Evolutionary conservation across 768 basidiomycete genomes (phyloP).

Genomic region (Leccinum boreale): DNA sequence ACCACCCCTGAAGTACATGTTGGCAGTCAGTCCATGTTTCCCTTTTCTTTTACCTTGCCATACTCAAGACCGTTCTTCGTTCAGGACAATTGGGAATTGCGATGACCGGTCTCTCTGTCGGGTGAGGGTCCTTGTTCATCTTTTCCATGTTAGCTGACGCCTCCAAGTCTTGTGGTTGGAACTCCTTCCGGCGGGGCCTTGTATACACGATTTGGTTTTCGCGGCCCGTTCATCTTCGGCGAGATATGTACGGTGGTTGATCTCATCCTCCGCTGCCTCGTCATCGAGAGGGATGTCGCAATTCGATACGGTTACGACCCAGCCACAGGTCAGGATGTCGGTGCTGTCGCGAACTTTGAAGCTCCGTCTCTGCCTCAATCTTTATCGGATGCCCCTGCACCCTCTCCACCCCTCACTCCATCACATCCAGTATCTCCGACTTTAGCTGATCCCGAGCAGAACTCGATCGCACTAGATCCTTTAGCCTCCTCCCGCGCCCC

Average conservation of each 20-base stretch:
- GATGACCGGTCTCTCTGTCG: conserved; percentile 55
- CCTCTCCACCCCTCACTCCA: not conserved
- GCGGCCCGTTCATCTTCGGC: conserved; percentile 57
- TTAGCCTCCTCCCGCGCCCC: not conserved
- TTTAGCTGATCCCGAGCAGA: not conserved
- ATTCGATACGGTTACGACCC: conserved; percentile 47
- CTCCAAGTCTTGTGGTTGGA: conserved; percentile 46
- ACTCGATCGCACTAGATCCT: not conserved
- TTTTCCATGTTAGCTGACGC: not conserved
- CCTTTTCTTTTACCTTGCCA: not conserved
- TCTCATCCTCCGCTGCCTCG: conserved; percentile 49
- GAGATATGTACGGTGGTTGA: conserved; percentile 46
- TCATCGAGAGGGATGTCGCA: conserved; percentile 56
- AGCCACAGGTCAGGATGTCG: conserved; percentile 14
- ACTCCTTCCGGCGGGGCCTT: conserved; percentile 57
- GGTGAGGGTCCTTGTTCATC: conserved; percentile 32
- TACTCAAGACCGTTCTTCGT: not conserved
- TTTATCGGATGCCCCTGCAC: not conserved
- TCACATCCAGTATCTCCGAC: not conserved
- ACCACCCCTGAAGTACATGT: conserved; percentile 45
- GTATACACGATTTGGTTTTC: conserved; percentile 54
- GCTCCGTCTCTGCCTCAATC: not conserved
- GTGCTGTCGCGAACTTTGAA: conserved; percentile 6
- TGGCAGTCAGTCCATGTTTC: conserved; percentile 41
- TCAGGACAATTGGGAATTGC: conserved; percentile 59